Base-by-base conservation (phyloP, 495 filamentous ascomycete species). In the Penicillium odoratum region DNA sequence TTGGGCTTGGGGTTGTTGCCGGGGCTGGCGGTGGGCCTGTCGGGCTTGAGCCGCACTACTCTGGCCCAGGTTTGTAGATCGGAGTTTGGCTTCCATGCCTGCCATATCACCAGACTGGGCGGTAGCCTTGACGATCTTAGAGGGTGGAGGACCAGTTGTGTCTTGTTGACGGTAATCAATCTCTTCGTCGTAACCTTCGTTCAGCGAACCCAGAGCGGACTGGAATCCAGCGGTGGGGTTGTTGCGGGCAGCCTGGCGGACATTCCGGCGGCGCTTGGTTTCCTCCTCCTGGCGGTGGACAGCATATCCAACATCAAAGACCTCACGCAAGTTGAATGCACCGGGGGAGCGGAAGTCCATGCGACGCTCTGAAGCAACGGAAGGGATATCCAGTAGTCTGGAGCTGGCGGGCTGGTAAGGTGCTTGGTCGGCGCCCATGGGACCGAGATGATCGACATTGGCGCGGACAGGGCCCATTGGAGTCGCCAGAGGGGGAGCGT, bases 221-320 rank as follows among this genome's bases (percentile, higher is more conserved):
- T 69, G 70, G 67, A 78, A 78, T n/a, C 67, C 65, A n/a, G 74
- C 68, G 1, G 66, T 45, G 9, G 71, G 61, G 56, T 80, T 82
- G 18, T 74, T 84, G 30, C 85, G 82, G 69, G 85, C 89, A 61
- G 88, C 88, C 11, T 57, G 53, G 66, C 87, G 87, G 71, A 80
- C 81, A 62, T 85, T 82, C 76, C 93, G 96, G 36, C 91, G 84
- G 34, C 93, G 87, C 73, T 97, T 98, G 65, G 83, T 86, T 73
- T 98, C 94, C 72, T 98, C 94, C 71, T 97, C 94, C 71, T 98
- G 91, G 31, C 94, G 82, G 67, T 98, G 94, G 15, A 98, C 94
- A 25, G 94, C 91, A 65, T 98, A 98, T 34, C 91, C 88, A 49
- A 98, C 94, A 67, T 98, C 94, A 63, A 98, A 98, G 13, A 98